Base-by-base conservation (phyloP, 192 early-diverging fungal species). In the Coemansia brasiliensis region DNA sequence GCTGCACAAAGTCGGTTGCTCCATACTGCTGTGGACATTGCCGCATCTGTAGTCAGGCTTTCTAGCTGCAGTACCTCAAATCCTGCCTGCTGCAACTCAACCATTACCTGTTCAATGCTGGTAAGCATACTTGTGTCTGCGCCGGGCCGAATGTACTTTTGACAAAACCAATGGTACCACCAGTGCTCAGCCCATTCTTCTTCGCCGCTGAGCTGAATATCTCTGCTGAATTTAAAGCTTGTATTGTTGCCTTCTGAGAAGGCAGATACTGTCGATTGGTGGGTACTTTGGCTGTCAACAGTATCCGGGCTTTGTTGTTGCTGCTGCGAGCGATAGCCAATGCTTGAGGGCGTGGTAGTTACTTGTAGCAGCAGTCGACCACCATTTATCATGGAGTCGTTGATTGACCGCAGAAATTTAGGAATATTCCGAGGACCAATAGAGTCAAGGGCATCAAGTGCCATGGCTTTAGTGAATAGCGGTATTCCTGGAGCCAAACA, bases 131-230 rank as follows among this genome's bases (percentile, higher is more conserved):
- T 65, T 2, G 79, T 81, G 43, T 75, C 79, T 20, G 72, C 59
- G 3, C 79, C 72, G 3, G 79, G 79, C 40, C 64, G 69, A 56
- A 81, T 75, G 46, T 71, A 57, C 21, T 45, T 41, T 55, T 72
- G 69, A 10, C 68, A 57, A 60, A 72, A 81, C 72, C 68, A 67
- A 59, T 81, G 79, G 69, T 81, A 81, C 68, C 73, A 74, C 68
- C 72, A 75, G 53, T 64, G 62, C 59, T 81, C 75, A 0, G 75
- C 69, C 65, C 61, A 62, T 55, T 68, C 65, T 22, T 71, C 68
- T 4, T 64, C 64, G 9, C 65, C 61, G 7, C 49, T 39, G 1
- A 38, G 10, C 6, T 43, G 24, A 5, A 52, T 24, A 16, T 35
- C 50, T 17, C 25, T 22, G 27, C 3, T 35, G 32, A 35, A 35